Evolutionary conservation across 176 grass and related monocot species (phyloP).

Genomic region (Paspalum vaginatum): DNA sequence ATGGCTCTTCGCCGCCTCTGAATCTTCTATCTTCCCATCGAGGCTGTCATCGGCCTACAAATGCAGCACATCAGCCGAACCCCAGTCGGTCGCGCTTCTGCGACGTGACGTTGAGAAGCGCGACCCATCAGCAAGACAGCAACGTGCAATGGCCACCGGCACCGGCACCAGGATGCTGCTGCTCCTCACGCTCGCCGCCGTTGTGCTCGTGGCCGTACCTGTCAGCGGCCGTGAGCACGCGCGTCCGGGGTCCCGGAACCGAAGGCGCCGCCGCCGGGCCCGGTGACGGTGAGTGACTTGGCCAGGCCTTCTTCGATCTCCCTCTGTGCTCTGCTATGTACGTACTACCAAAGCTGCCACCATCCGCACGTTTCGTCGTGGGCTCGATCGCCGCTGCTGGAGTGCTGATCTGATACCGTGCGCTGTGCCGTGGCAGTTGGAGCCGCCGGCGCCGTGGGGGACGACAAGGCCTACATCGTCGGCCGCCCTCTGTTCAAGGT

Average conservation of each 20-base stretch:
- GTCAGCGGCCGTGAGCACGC: background rate
- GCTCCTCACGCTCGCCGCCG: background rate
- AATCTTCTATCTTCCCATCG: no score
- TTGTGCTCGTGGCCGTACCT: background rate
- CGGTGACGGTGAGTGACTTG: background rate
- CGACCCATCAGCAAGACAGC: background rate
- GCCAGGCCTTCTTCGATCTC: background rate
- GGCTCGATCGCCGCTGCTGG: no score
- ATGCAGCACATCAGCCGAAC: background rate
- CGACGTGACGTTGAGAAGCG: background rate
- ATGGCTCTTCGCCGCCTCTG: no score
- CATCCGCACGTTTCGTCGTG: no score
- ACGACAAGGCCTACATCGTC: conserved; percentile 27
- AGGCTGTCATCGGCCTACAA: conserved; percentile 22
- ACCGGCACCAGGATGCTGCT: background rate
- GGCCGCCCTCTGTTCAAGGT: conserved; percentile 31
- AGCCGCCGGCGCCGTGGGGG: conserved; percentile 1
- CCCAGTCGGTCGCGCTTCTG: no score
- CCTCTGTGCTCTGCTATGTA: background rate
- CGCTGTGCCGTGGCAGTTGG: no score
- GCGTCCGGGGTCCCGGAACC: background rate
- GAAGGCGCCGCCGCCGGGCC: background rate
- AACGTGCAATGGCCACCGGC: background rate
- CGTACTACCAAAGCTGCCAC: no score
- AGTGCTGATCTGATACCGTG: no score